Evolutionary conservation across 768 basidiomycete species (phyloP), one percentile per base, ranked within the genome.

Genomic region (Paxillus ammoniavirescens): DNA sequence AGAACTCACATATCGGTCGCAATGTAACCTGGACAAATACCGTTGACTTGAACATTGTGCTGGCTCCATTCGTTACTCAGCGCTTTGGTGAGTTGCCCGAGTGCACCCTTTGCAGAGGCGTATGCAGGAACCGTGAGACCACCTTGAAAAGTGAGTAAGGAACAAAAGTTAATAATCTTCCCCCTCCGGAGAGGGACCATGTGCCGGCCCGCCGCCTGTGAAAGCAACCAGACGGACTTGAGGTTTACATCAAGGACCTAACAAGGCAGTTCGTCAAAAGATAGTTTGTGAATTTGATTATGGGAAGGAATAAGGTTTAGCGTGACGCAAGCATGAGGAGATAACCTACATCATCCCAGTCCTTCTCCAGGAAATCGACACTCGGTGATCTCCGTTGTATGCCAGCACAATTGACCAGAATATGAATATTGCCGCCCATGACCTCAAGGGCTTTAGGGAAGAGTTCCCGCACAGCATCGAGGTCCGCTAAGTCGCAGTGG

Each of bases 51-150:
- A 49, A 96, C 83, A 60, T 91, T 92, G 62, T 90, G 82, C 63
- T 80, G 79, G 55, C 89, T 88, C 93, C 94, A 97, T 69, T 96
- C 94, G 70, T 97, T 97, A 62, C 87, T 86, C 63, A 96, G 82
- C 2, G 93, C 88, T 72, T 94, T 94, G 26, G 92, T 91, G 61
- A 92, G 76, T 65, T 88, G 87, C 9, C 89, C 89, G 31, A 92
- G 76, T 17, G 90, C 91, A 52, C 92, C 92, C 68, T 95, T 96
- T 8, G 94, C 89, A 4, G 94, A 84, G 2, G 93, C 91, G 65
- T 96, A 96, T 10, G 94, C 94, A 17, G 93, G 92, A 38, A 96
- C 80, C 13, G 84, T 87, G 48, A 87, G 52, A 42, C 87, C 87
- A 44, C 81, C 82, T 64, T 82, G 73, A 57, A 73, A 77, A 30